Evolutionary conservation across 345 rosid genomes (phyloP).

Genomic region (Acer campestre): DNA sequence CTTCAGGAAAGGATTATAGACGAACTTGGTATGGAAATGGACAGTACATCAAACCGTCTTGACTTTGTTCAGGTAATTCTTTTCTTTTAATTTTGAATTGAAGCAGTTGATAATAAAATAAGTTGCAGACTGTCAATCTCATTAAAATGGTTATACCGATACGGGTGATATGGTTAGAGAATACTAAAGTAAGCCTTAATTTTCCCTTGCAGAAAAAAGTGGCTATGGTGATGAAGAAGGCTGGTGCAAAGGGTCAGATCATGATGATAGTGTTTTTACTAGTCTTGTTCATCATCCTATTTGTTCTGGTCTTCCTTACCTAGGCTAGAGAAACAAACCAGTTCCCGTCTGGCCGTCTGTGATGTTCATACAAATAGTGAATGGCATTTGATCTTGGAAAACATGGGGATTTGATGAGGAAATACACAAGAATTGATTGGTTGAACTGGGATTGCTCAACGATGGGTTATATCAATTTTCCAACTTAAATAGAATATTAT

Average conservation of each 20-base stretch:
- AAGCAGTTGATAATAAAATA: not conserved
- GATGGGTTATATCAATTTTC: not conserved
- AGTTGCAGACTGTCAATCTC: not conserved
- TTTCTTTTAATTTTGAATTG: not conserved
- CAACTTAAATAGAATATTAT: not conserved
- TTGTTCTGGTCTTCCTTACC: conserved; percentile 85
- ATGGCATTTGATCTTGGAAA: not conserved
- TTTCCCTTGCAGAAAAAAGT: conserved; percentile 80
- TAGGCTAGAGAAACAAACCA: conserved; percentile 22
- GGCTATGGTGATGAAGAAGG: conserved; percentile 98
- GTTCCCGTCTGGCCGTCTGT: not conserved
- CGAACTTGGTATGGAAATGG: conserved; percentile 86
- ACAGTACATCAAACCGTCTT: conserved; percentile 85
- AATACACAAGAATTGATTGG: not conserved
- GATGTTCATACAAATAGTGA: not conserved
- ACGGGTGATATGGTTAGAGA: not conserved
- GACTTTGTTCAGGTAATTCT: conserved; percentile 88
- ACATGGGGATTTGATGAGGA: not conserved
- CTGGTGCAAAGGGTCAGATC: conserved; percentile 85
- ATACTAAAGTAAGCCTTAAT: not conserved
- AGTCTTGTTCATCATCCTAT: conserved; percentile 78
- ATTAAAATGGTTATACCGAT: not conserved
- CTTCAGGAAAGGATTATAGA: conserved; percentile 82
- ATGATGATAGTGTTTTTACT: conserved; percentile 91
- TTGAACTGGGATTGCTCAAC: not conserved